These are phyloP conservation scores for Verticillium longisporum DNA, from an alignment of 2,329 filamentous ascomycete genomes.

Conservation along the genomic window DNA sequence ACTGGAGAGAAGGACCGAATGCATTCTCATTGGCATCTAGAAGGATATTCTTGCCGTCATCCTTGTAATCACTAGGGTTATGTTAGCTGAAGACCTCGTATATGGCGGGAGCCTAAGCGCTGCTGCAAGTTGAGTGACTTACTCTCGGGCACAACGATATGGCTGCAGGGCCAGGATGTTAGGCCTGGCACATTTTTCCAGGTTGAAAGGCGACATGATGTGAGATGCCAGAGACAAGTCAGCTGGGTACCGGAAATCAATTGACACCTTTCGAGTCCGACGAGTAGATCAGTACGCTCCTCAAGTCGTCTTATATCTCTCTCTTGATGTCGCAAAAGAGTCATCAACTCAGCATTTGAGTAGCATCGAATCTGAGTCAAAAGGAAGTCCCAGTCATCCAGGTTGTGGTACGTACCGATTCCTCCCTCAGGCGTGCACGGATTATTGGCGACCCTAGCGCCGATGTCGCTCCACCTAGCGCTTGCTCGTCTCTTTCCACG, in stretches of 20 bases:
- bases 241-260: neutral
- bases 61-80: conserved; percentile 83
- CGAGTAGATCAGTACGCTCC: neutral
- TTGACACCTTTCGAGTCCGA: neutral
- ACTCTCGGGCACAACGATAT: conserved; percentile 79
- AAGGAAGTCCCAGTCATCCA: neutral
- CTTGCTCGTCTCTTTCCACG: neutral
- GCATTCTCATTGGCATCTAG: conserved; percentile 98
- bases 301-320: neutral
- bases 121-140: conserved; percentile 24
- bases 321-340: neutral
- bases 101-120: neutral
- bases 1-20: conserved; percentile 71
- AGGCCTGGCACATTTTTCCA: conserved; percentile 66
- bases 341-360: neutral
- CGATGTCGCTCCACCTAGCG: neutral
- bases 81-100: neutral
- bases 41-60: conserved; percentile 91
- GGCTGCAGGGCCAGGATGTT: conserved; percentile 73
- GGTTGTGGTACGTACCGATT: neutral
- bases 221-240: neutral
- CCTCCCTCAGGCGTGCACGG: neutral
- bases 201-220: conserved; percentile 58
- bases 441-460: neutral
- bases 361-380: neutral